phyloP scores from a whole-genome alignment of 2,329 filamentous ascomycete genomes.

The Penicillium sp. region DNA sequence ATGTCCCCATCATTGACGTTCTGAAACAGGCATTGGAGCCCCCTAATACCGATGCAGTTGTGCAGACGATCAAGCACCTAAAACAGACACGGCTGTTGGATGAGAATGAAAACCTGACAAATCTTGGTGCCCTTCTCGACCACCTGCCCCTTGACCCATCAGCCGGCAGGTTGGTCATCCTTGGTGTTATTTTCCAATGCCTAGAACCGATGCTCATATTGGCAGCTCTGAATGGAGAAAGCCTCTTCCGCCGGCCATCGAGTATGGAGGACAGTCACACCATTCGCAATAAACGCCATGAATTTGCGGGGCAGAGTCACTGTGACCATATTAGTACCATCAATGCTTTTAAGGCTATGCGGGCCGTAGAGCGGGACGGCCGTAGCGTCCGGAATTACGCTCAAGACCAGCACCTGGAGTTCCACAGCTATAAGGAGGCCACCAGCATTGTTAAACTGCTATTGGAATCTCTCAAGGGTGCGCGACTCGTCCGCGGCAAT shows the following conservation, averaged over 20 bases:
- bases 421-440: slow-evolving; percentile 4
- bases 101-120: slow-evolving; percentile 44
- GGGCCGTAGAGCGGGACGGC: slow-evolving; percentile 23
- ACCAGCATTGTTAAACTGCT: background rate
- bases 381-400: slow-evolving; percentile 32
- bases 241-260: slow-evolving; percentile 33
- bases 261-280: slow-evolving; percentile 19
- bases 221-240: slow-evolving; percentile 35
- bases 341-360: slow-evolving; percentile 46
- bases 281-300: slow-evolving; percentile 22
- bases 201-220: slow-evolving; percentile 52
- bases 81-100: slow-evolving; percentile 46
- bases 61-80: slow-evolving; percentile 33
- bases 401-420: slow-evolving; percentile 2
- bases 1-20: slow-evolving; percentile 42
- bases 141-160: slow-evolving; percentile 45
- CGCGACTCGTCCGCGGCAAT: background rate
- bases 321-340: slow-evolving; percentile 51
- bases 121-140: slow-evolving; percentile 48
- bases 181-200: slow-evolving; percentile 54
- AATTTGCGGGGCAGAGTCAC: slow-evolving; percentile 35
- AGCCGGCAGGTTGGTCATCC: slow-evolving; percentile 51
- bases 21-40: slow-evolving; percentile 49
- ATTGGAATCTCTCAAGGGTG: background rate
- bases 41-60: slow-evolving; percentile 39